Base-by-base conservation (phyloP, 2,329 filamentous ascomycete genomes). In the Coleophoma eucalyptorum region DNA sequence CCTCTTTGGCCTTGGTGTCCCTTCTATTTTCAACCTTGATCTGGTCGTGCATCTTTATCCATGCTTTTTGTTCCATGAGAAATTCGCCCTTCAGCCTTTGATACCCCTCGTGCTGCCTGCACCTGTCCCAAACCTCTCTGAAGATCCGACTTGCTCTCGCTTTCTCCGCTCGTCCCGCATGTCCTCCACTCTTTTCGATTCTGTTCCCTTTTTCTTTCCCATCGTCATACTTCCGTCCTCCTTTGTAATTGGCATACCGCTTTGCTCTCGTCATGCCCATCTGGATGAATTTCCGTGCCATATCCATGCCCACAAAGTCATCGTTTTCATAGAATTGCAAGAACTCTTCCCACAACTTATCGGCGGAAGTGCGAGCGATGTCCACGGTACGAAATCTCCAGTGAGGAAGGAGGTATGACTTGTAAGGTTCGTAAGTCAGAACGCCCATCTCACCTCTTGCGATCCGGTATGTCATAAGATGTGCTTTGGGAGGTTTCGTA, bases 271-370 rank as follows among this genome's bases (percentile, higher is more conserved):
- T 85, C 79, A 84, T 84, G 2, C 81, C 76, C 82, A 85, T 86
- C 63, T 85, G 80, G 6, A 85, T 72, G 57, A 83, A 86, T 59
- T 85, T 86, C 21, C 81, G 69, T 16, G 73, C 67, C 81, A 85
- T 85, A 50, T 86, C 82, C 70, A 83, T 83, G 11, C 83, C 82
- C 0, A 85, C 78, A 50, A 86, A 82, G 61, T 85, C 81, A 3
- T 67, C 68, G 6, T 69, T 58, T 1, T 62, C 59, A n/a, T 77
- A 68, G 58, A 81, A 85, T 10, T 69, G 66, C 13, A 76, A 61
- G 57, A 85, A 86, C 3, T 74, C 71, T 0, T 56, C 49, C 64
- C 73, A 79, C 0, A 85, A 71, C 1, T 69, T 69, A 1, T 64
- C 46, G 0, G 79, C 77, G 42, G 78, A 81, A 37, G 70, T 65